Conservation (phyloP, 202 grass and related monocot genomes). For the Sporobolus alterniflorus region DNA sequence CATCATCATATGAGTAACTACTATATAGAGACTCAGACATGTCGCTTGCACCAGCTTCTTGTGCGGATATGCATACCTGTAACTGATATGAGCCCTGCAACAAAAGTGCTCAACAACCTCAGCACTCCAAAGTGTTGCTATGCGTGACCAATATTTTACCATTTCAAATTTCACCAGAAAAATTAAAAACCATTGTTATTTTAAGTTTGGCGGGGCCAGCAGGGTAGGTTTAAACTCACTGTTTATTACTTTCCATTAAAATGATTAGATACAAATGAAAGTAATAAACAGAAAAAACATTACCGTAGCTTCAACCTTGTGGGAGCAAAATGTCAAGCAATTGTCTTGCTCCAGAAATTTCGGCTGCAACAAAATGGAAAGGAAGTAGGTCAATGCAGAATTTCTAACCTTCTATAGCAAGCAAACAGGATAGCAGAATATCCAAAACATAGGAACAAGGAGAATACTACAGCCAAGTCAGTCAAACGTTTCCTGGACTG, state of each 20-base stretch:
- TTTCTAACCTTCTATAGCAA: background rate
- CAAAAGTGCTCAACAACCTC: constrained; percentile 41
- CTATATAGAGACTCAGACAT: constrained; percentile 73
- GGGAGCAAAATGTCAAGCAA: constrained; percentile 82
- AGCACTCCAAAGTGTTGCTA: background rate
- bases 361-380: constrained; percentile 54
- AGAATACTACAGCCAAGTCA: background rate
- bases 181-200: background rate
- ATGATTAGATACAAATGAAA: constrained; percentile 8
- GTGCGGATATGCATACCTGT: constrained; percentile 83
- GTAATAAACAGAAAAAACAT: constrained; percentile 30
- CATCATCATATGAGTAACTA: constrained; percentile 80
- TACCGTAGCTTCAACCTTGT: constrained; percentile 74
- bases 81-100: constrained; percentile 81
- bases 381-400: constrained; percentile 5
- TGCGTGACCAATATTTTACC: background rate
- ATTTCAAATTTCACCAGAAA: background rate
- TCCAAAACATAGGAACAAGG: constrained; percentile 14
- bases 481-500: constrained; percentile 7
- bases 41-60: constrained; percentile 83
- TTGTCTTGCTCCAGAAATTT: constrained; percentile 80
- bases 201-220: background rate
- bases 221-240: background rate
- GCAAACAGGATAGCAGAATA: background rate
- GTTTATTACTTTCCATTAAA: background rate